These are phyloP conservation scores for Yueomyces sp. DNA, from an alignment of 1,139 yeast species.

Conservation along the genomic window DNA sequence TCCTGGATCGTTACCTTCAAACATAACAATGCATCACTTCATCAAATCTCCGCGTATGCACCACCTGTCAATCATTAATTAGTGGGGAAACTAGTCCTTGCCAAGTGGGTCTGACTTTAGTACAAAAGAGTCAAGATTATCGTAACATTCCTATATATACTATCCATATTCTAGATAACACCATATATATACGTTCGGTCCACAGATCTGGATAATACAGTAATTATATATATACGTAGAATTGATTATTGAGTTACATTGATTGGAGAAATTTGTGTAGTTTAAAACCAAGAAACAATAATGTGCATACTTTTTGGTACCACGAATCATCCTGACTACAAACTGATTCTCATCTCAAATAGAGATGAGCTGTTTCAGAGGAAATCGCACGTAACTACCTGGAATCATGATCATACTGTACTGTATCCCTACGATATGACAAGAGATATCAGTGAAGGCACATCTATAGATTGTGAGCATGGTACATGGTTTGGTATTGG, in stretches of 20 bases:
- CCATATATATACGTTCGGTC: too few relatives aligned
- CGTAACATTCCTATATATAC: too few relatives aligned
- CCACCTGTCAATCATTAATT: too few relatives aligned
- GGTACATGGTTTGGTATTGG: constrained; percentile 91
- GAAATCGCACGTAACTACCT: constrained; percentile 55
- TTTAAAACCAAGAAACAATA: neutral
- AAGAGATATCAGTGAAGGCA: constrained; percentile 31
- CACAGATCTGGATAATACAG: neutral
- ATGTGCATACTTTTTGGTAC: constrained; percentile 62
- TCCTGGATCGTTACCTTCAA: too few relatives aligned
- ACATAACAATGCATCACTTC: too few relatives aligned
- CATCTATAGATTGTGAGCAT: constrained; percentile 22
- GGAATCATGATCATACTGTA: constrained; percentile 31
- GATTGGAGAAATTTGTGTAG: neutral
- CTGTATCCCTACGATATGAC: constrained; percentile 70
- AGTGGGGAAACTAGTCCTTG: too few relatives aligned
- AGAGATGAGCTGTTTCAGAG: constrained; percentile 75
- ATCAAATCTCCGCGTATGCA: too few relatives aligned
- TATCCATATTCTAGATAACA: too few relatives aligned
- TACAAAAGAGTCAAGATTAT: too few relatives aligned
- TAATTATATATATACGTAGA: neutral
- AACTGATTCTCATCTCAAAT: constrained; percentile 64
- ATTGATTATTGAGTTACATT: neutral
- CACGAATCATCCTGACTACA: constrained; percentile 49
- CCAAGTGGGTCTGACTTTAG: too few relatives aligned